phyloP scores from a whole-genome alignment of 2,329 filamentous ascomycete species.

The Pseudogymnoascus sp. region DNA sequence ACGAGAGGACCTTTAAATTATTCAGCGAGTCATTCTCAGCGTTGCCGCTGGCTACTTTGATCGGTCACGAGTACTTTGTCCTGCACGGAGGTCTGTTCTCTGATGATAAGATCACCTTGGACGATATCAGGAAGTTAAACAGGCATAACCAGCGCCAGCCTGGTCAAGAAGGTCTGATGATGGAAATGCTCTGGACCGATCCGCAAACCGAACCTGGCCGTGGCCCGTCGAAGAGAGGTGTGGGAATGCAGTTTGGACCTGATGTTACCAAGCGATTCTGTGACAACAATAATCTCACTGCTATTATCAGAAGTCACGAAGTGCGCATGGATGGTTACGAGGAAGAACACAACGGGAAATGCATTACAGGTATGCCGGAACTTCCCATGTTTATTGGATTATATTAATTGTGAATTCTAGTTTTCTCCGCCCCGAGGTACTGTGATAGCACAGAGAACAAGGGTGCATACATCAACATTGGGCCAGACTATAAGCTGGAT shows the following conservation, averaged over 20 bases:
- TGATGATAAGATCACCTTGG: slow-evolving; percentile 81
- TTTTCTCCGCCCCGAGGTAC: slow-evolving; percentile 96
- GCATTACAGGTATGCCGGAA: slow-evolving; percentile 65
- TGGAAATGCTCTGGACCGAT: slow-evolving; percentile 99
- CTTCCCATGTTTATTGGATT: neutral
- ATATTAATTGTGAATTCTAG: slow-evolving; percentile 36
- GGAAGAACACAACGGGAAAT: slow-evolving; percentile 89
- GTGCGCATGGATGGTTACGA: slow-evolving; percentile 99
- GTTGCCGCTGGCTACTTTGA: slow-evolving; percentile 80
- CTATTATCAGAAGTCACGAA: slow-evolving; percentile 94
- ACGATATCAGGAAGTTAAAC: slow-evolving; percentile 90
- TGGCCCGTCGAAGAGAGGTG: slow-evolving; percentile 91
- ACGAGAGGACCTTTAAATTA: slow-evolving; percentile 81
- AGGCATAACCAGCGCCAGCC: slow-evolving; percentile 86
- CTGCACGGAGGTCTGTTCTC: slow-evolving; percentile 95
- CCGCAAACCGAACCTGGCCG: slow-evolving; percentile 79
- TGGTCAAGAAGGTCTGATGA: slow-evolving; percentile 92
- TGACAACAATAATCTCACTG: slow-evolving; percentile 87
- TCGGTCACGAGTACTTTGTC: slow-evolving; percentile 84
- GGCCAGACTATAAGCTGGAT: slow-evolving; percentile 79
- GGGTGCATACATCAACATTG: slow-evolving; percentile 96
- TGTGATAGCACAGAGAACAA: slow-evolving; percentile 98
- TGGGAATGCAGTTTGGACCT: slow-evolving; percentile 92
- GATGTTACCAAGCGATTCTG: slow-evolving; percentile 96
- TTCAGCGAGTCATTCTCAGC: slow-evolving; percentile 98